phyloP scores from a whole-genome alignment of 768 basidiomycete species.

The Leucosporidium scottii region DNA sequence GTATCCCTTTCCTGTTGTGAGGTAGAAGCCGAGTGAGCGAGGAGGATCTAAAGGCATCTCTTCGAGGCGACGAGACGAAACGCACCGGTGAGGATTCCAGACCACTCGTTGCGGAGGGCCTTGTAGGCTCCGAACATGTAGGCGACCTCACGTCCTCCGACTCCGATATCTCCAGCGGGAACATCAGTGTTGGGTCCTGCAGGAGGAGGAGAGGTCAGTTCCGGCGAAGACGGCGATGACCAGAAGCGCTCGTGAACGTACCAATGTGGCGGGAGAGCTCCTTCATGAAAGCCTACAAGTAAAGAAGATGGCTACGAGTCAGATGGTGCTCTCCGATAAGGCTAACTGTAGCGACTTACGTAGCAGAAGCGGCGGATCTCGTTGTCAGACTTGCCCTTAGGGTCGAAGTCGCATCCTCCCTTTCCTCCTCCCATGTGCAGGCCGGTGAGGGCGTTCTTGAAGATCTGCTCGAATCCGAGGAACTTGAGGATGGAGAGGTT shows the following conservation, averaged over 20 bases:
- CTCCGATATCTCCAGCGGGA: slow-evolving; percentile 66
- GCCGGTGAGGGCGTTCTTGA: slow-evolving; percentile 73
- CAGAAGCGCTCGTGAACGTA: neutral
- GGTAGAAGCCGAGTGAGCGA: slow-evolving; percentile 47
- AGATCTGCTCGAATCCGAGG: slow-evolving; percentile 69
- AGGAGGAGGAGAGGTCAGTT: neutral
- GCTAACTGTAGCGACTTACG: slow-evolving; percentile 37
- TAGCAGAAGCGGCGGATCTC: slow-evolving; percentile 66
- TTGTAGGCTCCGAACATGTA: slow-evolving; percentile 74
- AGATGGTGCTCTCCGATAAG: neutral
- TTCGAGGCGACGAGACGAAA: slow-evolving; percentile 43
- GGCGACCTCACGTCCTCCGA: slow-evolving; percentile 66
- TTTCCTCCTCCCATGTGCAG: slow-evolving; percentile 72
- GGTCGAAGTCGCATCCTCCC: slow-evolving; percentile 72
- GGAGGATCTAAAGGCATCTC: no score
- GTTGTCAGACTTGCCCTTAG: slow-evolving; percentile 68
- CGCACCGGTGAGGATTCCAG: slow-evolving; percentile 63
- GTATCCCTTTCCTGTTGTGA: slow-evolving; percentile 23
- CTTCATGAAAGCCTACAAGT: slow-evolving; percentile 57
- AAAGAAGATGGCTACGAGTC: neutral
- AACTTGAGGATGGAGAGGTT: slow-evolving; percentile 78
- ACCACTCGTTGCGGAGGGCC: slow-evolving; percentile 63
- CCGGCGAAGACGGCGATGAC: neutral
- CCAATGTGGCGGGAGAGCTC: slow-evolving; percentile 64
- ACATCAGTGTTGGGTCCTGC: slow-evolving; percentile 64